Base-by-base conservation (phyloP, 768 basidiomycete genomes). In the Krasilnikovozyma curviuscula region DNA sequence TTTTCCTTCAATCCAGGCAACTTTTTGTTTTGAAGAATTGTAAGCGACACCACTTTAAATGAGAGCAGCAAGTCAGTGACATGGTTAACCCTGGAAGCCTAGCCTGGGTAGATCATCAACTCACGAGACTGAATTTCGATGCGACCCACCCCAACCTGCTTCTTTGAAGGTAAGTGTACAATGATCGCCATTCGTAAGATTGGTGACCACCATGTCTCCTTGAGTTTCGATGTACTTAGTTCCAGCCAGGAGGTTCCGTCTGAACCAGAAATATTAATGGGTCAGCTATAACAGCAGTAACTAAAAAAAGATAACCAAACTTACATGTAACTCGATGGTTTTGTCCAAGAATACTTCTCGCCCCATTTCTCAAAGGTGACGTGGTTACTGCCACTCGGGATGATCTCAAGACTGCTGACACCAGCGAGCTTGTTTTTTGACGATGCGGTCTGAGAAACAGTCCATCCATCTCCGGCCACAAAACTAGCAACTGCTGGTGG, bases 361-460 rank as follows among this genome's bases (percentile, higher is more conserved):
- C 72, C 59, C 14, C 73, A 79, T 44, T 83, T 76, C 56, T 40
- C 33, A 16, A 57, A 34, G 19, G 63, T 73, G 50, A 86, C 66
- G 49, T 72, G 73, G 21, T 75, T 79, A 3, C 67, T 73, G 12
- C 85, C 85, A 44, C 79, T 66, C 18, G 83, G 84, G 37, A 83
- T 80, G 39, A 89, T 75, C 65, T 88, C 85, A 57, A 88, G 65
- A 55, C 81, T 83, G 68, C 83, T 85, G 76, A 50, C 62, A 81
- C 83, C 84, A 82, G 83, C 83, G 64, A 88, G 84, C 63, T 83
- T 84, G 48, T 83, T 85, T 65, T 74, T 82, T 23, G 81, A 83
- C 56, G 74, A 70, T n/a, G 80, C 79, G 0, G 80, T 83, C 29
- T 74, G 80, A 49, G 70, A 70, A 27, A 84, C 62, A 59, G 77